Percentiles rank a stretch among this genome's conserved stretches.
These are phyloP conservation scores for Kluyveromyces siamensis DNA, from an alignment of 805 yeast genomes.

Conservation along the genomic window DNA sequence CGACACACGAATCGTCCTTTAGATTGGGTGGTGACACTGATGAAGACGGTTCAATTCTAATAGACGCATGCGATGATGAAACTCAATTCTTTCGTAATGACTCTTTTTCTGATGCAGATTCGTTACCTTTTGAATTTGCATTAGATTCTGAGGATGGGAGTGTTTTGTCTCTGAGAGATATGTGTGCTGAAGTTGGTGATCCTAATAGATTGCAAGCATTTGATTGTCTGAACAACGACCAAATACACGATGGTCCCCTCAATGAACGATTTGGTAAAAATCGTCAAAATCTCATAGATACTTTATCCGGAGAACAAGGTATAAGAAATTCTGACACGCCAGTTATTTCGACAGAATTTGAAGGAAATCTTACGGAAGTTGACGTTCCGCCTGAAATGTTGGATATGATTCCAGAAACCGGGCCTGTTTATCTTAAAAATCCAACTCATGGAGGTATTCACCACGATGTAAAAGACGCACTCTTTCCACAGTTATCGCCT, in stretches of 20 bases:
- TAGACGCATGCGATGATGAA: background rate
- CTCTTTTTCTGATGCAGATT: constrained; percentile 13
- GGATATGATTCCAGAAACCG: constrained; percentile 7
- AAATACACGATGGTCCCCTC: background rate
- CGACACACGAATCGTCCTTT: constrained; percentile 1
- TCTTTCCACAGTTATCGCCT: constrained; percentile 1
- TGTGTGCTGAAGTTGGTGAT: constrained; percentile 5
- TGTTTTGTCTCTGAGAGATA: constrained; percentile 16
- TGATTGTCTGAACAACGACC: background rate
- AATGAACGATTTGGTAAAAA: background rate
- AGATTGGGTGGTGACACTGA: background rate
- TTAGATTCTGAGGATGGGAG: constrained; percentile 22
- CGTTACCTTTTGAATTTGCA: constrained; percentile 26
- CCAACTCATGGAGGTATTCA: background rate
- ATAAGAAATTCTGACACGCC: background rate
- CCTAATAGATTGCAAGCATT: background rate
- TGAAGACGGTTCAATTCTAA: background rate
- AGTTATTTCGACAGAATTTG: background rate
- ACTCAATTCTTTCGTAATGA: background rate
- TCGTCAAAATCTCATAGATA: background rate
- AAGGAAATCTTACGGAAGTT: background rate
- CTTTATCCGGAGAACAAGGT: background rate
- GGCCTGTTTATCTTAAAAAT: background rate
- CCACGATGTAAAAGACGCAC: background rate
- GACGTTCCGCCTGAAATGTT: constrained; percentile 8